Evolutionary conservation across 371 early-diverging fungal species (phyloP).

Genomic region (Lichtheimia corymbifera): DNA sequence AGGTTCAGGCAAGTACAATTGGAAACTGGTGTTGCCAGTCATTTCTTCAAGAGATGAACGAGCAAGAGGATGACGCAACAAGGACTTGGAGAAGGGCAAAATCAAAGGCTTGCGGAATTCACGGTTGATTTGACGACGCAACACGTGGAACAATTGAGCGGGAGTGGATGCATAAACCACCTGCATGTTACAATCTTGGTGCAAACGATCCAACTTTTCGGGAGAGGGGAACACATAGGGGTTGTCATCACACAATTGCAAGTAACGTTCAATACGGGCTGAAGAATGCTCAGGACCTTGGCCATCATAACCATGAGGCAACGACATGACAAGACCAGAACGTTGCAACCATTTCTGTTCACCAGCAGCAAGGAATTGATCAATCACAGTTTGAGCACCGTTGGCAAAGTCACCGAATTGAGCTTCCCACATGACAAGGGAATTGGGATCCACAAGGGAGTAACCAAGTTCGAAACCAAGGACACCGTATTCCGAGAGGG

Average conservation of each 20-base stretch:
- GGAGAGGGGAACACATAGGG: conserved; percentile 83
- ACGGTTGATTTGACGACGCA: conserved; percentile 94
- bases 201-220: conserved; percentile 82
- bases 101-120: conserved; percentile 96
- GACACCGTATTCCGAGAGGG: conserved; percentile 94
- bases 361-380: conserved; percentile 94
- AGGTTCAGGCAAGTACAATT: conserved; percentile 88
- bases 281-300: conserved; percentile 98
- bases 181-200: conserved; percentile 98
- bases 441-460: conserved; percentile 90
- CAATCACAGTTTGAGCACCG: conserved; percentile 95
- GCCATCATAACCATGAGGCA: conserved; percentile 98
- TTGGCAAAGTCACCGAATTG: conserved; percentile 99
- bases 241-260: conserved; percentile 94
- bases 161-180: conserved; percentile 95
- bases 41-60: conserved; percentile 84
- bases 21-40: conserved; percentile 82
- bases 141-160: conserved; percentile 94
- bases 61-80: conserved; percentile 93
- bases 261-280: conserved; percentile 91
- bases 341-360: conserved; percentile 98
- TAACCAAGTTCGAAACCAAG: conserved; percentile 98
- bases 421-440: conserved; percentile 96
- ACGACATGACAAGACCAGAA: conserved; percentile 86
- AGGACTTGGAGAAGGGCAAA: conserved; percentile 87